A percentile compares a stretch with the other conserved stretches of the same genome.
phyloP scores from a whole-genome alignment of 176 grass and related monocot species.

The Oryza longistaminata region DNA sequence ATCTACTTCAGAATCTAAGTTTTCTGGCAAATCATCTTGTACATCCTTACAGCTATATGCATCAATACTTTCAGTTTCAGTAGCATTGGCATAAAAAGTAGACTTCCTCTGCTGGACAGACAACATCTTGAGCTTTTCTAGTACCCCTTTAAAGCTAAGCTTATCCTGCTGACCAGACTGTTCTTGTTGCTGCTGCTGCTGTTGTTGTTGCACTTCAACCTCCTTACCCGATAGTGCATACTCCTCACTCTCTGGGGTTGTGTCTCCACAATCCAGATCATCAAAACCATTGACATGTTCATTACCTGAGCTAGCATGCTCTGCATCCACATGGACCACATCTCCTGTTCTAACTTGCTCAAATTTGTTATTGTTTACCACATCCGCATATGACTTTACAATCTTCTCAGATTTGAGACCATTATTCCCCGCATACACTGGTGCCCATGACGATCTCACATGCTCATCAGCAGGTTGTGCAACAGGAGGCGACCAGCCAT shows the following conservation, averaged over 20 bases:
- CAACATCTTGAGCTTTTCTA: conserved; percentile 25
- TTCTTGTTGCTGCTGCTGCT: background rate
- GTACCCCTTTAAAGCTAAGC: conserved; percentile 16
- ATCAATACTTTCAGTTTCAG: conserved; percentile 19
- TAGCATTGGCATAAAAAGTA: conserved; percentile 26
- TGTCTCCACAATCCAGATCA: conserved; percentile 31
- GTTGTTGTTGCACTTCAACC: conserved; percentile 30
- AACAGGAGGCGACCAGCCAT: conserved; percentile 44
- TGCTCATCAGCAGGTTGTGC: conserved; percentile 18
- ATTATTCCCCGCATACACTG: background rate
- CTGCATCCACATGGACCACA: background rate
- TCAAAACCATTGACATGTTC: conserved; percentile 30
- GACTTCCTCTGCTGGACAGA: conserved; percentile 25
- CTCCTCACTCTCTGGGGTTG: conserved; percentile 21
- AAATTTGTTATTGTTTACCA: conserved; percentile 37
- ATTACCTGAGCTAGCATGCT: conserved; percentile 30
- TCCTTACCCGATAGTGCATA: conserved; percentile 2
- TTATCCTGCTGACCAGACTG: conserved; percentile 28
- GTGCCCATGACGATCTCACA: conserved; percentile 17
- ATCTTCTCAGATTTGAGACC: conserved; percentile 30
- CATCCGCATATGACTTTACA: conserved; percentile 44
- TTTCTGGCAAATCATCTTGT: conserved; percentile 43
- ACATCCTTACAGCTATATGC: conserved; percentile 17
- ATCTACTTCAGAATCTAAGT: conserved; percentile 40
- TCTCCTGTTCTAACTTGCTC: conserved; percentile 17